Evolutionary conservation across 768 basidiomycete genomes (phyloP), one percentile per base, ranked within the genome.

Genomic region (Podaxis pistillaris): DNA sequence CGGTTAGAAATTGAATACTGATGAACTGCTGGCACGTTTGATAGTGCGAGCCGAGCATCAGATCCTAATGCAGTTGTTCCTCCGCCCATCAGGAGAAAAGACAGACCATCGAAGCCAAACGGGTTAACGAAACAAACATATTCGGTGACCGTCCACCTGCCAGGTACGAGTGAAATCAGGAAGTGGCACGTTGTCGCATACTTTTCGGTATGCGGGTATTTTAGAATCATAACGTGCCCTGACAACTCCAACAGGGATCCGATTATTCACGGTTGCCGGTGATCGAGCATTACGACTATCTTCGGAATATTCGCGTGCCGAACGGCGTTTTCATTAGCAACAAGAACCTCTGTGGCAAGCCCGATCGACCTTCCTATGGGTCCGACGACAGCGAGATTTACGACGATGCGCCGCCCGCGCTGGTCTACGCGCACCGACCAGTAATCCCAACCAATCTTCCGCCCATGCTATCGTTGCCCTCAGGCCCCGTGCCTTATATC

Each of bases 171-270:
- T 59, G 81, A 81, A 57, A 81, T 82, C 30, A 82, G 85, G 47
- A 91, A 91, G 81, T 93, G 90, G 90, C 90, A 93, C 75, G 82
- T 92, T 55, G 90, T 91, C 62, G 89, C 90, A 51, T 92, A 92
- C 77, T 91, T 92, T 73, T 84, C 85, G 73, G 89, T 91, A 70
- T 70, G 83, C 68, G 56, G 38, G 37, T 60, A 40, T 30, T 64
- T 59, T 59, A 38, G 50, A 50, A 58, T 22, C 17, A 51, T 62
- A 60, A 60, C 44, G 57, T 56, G 60, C 47, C 47, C 65, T 65
- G n/a, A 55, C 22, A 22, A 36, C 33, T 50, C 30, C 65, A 59
- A 53, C 59, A 91, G 89, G 86, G 83, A 12, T 83, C 83, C 65
- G 89, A 91, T 70, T 90, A 89, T 68, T 76, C 79, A 8, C 81